phyloP scores from a whole-genome alignment of 352 stramenopile species.

The Phytophthora parvispora region DNA sequence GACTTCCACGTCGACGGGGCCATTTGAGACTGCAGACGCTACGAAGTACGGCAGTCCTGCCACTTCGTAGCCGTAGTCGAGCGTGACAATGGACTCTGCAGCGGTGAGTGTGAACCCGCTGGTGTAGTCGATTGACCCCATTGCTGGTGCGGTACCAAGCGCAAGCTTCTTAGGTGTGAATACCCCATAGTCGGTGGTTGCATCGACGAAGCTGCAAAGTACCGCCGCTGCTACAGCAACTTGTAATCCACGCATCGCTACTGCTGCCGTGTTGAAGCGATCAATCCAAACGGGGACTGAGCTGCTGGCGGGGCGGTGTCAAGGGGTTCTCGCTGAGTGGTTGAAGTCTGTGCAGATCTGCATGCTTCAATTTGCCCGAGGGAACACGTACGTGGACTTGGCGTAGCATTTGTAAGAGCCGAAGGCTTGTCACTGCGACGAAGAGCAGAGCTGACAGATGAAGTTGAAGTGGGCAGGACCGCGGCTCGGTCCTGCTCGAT shows the following conservation, averaged over 20 bases:
- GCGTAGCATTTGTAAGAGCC: not conserved
- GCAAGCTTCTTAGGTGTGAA: not conserved
- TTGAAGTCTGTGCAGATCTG: not conserved
- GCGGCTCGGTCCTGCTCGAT: too few species aligned
- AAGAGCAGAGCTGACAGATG: not conserved
- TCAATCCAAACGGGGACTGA: not conserved
- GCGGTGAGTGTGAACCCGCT: conserved; percentile 13
- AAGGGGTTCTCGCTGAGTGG: not conserved
- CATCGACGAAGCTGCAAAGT: not conserved
- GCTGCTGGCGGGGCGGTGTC: not conserved
- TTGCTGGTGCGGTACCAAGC: not conserved
- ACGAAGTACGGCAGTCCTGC: conserved; percentile 40
- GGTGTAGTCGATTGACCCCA: conserved; percentile 22
- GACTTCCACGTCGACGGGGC: conserved; percentile 37
- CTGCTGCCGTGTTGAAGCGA: not conserved
- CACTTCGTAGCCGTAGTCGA: conserved; percentile 46
- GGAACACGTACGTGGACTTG: not conserved
- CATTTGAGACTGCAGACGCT: conserved; percentile 26
- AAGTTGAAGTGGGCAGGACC: not conserved
- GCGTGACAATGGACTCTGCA: conserved; percentile 25
- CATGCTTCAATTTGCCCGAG: not conserved
- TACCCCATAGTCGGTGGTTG: not conserved
- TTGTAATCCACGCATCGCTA: not conserved
- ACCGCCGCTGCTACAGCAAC: not conserved
- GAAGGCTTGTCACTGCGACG: not conserved